Evolutionary conservation across 208 protist species (phyloP).

Genomic region (Trypanosoma melophagium): DNA sequence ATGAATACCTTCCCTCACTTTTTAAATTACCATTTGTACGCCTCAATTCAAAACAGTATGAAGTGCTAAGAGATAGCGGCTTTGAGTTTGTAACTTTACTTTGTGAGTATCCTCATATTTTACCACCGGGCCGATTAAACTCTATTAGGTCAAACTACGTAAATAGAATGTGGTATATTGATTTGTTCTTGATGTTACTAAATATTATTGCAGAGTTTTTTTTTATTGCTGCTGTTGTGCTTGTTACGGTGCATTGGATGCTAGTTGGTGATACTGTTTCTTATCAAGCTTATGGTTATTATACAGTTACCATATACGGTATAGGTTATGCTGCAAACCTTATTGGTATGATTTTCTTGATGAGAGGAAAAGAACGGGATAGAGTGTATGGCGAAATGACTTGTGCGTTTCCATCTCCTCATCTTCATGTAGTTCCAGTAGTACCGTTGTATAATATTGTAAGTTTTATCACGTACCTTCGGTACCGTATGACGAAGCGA

Average conservation of each 20-base stretch:
- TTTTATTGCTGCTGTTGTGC: conserved; percentile 35
- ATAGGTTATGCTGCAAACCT: conserved; percentile 65
- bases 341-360: conserved; percentile 62
- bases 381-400: conserved; percentile 38
- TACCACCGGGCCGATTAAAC: conserved; percentile 37
- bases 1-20: conserved; percentile 70
- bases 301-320: conserved; percentile 64
- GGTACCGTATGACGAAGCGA: conserved; percentile 24
- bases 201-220: conserved; percentile 33
- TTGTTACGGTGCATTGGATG: conserved; percentile 52
- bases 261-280: conserved; percentile 1
- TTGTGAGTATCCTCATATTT: conserved; percentile 61
- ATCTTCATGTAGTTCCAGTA: conserved; percentile 58
- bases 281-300: conserved; percentile 54
- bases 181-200: conserved; percentile 51
- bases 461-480: conserved; percentile 45
- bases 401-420: conserved; percentile 49
- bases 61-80: conserved; percentile 63
- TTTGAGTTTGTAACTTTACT: conserved; percentile 83
- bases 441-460: conserved; percentile 74
- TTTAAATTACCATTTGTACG: conserved; percentile 63
- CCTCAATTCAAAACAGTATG: conserved; percentile 52
- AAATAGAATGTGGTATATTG: conserved; percentile 31
- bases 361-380: conserved; percentile 49
- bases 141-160: conserved; percentile 53